Evolutionary conservation across 2,329 filamentous ascomycete species (phyloP).

Genomic region (Pyrenochaeta sp.): DNA sequence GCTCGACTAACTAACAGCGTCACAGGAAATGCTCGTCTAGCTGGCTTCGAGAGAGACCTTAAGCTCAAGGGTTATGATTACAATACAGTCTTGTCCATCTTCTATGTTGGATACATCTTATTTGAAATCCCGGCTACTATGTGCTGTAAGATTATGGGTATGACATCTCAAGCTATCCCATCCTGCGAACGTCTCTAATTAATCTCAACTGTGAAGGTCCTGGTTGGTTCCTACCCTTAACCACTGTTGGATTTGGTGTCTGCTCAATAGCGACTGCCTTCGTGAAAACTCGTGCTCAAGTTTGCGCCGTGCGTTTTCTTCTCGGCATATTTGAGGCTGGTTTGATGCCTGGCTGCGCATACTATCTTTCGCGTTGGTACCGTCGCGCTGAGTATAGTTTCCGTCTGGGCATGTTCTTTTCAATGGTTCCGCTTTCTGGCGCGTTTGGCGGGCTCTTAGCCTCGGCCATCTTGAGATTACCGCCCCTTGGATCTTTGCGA

Average conservation of each 20-base stretch:
- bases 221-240: conserved; percentile 72
- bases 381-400: conserved; percentile 71
- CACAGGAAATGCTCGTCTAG: conserved; percentile 70
- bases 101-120: conserved; percentile 75
- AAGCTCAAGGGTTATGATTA: conserved; percentile 68
- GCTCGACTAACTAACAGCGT: background rate
- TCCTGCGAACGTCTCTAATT: too few relatives aligned
- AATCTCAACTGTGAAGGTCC: conserved; percentile 56
- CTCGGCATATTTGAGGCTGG: conserved; percentile 72
- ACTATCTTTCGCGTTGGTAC: conserved; percentile 76
- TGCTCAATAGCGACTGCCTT: conserved; percentile 70
- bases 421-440: conserved; percentile 72
- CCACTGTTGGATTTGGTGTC: conserved; percentile 68
- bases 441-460: conserved; percentile 72
- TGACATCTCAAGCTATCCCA: too few relatives aligned
- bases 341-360: conserved; percentile 74
- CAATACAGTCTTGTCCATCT: conserved; percentile 70
- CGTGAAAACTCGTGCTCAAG: conserved; percentile 60
- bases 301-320: conserved; percentile 69
- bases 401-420: conserved; percentile 70
- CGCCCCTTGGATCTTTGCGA: conserved; percentile 62
- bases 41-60: conserved; percentile 69
- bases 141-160: conserved; percentile 57
- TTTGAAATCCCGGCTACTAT: conserved; percentile 75
- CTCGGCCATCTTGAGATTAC: conserved; percentile 66